Evolutionary conservation across 768 basidiomycete species (phyloP).

Genomic region (Hortiboletus flavorubellus): DNA sequence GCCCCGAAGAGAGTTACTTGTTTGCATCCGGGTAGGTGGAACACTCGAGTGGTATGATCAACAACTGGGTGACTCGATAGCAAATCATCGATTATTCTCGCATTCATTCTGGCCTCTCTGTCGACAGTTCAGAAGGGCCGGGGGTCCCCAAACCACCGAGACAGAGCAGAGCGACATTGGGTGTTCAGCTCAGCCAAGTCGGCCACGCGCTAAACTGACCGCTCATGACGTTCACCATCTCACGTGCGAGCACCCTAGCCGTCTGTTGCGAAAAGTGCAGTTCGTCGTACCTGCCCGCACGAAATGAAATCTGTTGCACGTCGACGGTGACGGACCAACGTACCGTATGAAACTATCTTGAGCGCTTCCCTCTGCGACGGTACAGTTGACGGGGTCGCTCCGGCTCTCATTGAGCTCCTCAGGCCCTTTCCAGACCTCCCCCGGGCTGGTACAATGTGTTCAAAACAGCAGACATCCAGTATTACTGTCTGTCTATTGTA

Average conservation of each 20-base stretch:
- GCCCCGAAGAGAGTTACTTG: too few relatives aligned
- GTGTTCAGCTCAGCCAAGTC: slow-evolving; percentile 46
- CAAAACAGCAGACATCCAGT: too few relatives aligned
- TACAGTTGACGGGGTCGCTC: slow-evolving; percentile 32
- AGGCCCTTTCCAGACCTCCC: too few relatives aligned
- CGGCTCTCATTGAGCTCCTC: slow-evolving; percentile 16
- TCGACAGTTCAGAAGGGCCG: neutral
- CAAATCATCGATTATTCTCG: neutral
- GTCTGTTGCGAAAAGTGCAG: slow-evolving; percentile 61
- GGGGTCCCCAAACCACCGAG: neutral
- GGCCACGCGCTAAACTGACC: slow-evolving; percentile 44
- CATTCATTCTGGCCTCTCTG: too few relatives aligned
- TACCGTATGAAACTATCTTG: slow-evolving; percentile 61
- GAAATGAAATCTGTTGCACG: neutral
- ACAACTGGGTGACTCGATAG: too few relatives aligned
- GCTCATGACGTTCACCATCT: slow-evolving; percentile 47
- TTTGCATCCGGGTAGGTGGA: too few relatives aligned
- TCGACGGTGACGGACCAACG: slow-evolving; percentile 9
- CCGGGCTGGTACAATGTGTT: too few relatives aligned
- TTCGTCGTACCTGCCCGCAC: slow-evolving; percentile 40
- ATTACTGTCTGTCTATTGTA: neutral
- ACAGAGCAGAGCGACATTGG: neutral
- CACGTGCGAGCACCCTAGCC: slow-evolving; percentile 49
- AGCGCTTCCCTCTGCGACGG: slow-evolving; percentile 35
- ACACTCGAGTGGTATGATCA: too few relatives aligned